These are phyloP conservation scores for Candida palmyrensis DNA, from an alignment of 805 yeast genomes.

Conservation along the genomic window DNA sequence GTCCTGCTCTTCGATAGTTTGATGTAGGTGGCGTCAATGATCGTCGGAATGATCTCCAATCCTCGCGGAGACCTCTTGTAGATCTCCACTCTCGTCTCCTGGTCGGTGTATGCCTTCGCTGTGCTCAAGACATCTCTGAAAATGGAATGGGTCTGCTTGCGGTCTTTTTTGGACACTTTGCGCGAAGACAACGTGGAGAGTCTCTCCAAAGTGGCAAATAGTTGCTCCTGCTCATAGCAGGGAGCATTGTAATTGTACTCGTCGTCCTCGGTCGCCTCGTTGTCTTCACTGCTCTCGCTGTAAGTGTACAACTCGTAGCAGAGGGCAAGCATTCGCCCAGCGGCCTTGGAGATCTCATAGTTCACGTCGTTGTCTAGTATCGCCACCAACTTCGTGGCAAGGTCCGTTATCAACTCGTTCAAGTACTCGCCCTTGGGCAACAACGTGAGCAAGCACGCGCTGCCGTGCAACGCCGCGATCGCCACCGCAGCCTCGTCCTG, in stretches of 20 bases:
- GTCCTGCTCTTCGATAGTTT: constrained; percentile 42
- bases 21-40: constrained; percentile 32
- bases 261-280: constrained; percentile 30
- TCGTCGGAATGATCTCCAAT: constrained; percentile 22
- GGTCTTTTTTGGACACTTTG: constrained; percentile 57
- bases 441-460: constrained; percentile 41
- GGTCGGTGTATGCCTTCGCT: constrained; percentile 35
- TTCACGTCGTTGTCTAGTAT: constrained; percentile 37
- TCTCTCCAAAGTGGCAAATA: constrained; percentile 34
- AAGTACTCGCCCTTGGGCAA: constrained; percentile 38
- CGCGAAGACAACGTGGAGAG: constrained; percentile 51
- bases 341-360: constrained; percentile 48
- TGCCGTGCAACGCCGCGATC: constrained; percentile 42
- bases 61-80: constrained; percentile 33
- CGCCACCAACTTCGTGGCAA: constrained; percentile 34
- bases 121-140: constrained; percentile 55
- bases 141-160: constrained; percentile 52
- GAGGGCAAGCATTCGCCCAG: constrained; percentile 52
- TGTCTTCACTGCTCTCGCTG: constrained; percentile 29
- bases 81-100: constrained; percentile 27
- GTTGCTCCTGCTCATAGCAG: constrained; percentile 47
- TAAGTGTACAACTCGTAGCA: constrained; percentile 50
- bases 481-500: constrained; percentile 32
- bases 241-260: constrained; percentile 46
- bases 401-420: constrained; percentile 36